These are phyloP conservation scores for Didymella lethalis DNA, from an alignment of 2,329 filamentous ascomycete genomes.

Conservation along the genomic window DNA sequence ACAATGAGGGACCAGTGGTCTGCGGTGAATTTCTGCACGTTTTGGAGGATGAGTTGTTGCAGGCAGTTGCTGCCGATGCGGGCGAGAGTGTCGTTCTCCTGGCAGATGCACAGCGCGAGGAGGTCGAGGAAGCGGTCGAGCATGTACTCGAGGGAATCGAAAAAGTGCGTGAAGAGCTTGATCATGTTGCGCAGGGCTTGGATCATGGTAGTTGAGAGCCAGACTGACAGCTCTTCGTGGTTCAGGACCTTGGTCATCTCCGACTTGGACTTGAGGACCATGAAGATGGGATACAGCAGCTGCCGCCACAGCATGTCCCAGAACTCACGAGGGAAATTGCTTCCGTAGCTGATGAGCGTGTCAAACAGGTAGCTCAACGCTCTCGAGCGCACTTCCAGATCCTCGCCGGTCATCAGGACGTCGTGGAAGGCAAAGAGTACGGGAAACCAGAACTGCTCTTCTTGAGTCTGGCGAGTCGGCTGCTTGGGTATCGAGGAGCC, in stretches of 20 bases:
- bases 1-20: slow-evolving; percentile 96
- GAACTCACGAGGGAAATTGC: slow-evolving; percentile 90
- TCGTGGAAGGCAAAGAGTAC: slow-evolving; percentile 98
- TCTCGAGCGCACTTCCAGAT: slow-evolving; percentile 88
- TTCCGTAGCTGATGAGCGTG: slow-evolving; percentile 86
- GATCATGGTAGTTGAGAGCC: slow-evolving; percentile 99
- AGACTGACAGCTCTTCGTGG: slow-evolving; percentile 96
- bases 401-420: slow-evolving; percentile 98
- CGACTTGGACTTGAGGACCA: slow-evolving; percentile 93
- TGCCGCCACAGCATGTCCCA: slow-evolving; percentile 99
- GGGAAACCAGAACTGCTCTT: slow-evolving; percentile 99
- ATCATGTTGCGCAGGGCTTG: slow-evolving; percentile 99
- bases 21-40: slow-evolving; percentile 87
- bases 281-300: slow-evolving; percentile 96
- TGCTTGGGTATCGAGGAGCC: slow-evolving; percentile 65
- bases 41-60: slow-evolving; percentile 94
- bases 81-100: slow-evolving; percentile 98
- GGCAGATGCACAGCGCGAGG: slow-evolving; percentile 93
- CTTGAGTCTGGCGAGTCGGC: slow-evolving; percentile 82
- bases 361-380: slow-evolving; percentile 98
- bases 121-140: slow-evolving; percentile 96
- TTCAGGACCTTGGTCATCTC: slow-evolving; percentile 96
- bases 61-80: slow-evolving; percentile 98
- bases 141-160: slow-evolving; percentile 96
- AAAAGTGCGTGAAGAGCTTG: slow-evolving; percentile 97